These are phyloP conservation scores for Colletotrichum shisoi DNA, from an alignment of 2,329 filamentous ascomycete genomes.

Conservation along the genomic window DNA sequence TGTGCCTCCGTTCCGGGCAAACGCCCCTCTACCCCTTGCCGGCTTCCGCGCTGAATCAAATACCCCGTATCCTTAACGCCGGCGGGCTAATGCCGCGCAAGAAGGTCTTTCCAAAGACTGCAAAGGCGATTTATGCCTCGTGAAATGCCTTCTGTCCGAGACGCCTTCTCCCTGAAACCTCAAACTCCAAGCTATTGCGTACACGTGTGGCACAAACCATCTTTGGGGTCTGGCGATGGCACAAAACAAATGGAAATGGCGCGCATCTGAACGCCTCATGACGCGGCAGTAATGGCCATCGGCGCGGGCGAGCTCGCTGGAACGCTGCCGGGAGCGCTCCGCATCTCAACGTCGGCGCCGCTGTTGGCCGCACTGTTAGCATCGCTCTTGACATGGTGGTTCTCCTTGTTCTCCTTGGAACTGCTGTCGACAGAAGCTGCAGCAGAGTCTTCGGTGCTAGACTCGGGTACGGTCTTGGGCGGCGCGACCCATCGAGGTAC, in stretches of 20 bases:
- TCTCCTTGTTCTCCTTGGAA: slow-evolving; percentile 72
- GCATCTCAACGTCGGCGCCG: slow-evolving; percentile 60
- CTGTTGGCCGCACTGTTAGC: slow-evolving; percentile 52
- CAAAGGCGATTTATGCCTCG: slow-evolving; percentile 11
- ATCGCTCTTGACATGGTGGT: slow-evolving; percentile 61
- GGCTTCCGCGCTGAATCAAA: slow-evolving; percentile 29
- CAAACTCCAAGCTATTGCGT: slow-evolving; percentile 37
- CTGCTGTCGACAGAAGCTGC: slow-evolving; percentile 60
- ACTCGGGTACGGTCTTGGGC: slow-evolving; percentile 60
- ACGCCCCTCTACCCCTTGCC: slow-evolving; percentile 31
- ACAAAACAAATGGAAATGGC: slow-evolving; percentile 9
- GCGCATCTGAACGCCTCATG: slow-evolving; percentile 33
- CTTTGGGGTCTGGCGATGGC: background rate
- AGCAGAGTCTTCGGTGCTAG: slow-evolving; percentile 56
- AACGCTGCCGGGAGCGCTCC: slow-evolving; percentile 58
- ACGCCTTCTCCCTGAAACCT: slow-evolving; percentile 3
- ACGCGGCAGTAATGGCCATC: slow-evolving; percentile 57
- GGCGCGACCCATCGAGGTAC: slow-evolving; percentile 84
- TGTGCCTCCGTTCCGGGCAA: slow-evolving; percentile 25
- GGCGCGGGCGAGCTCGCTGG: slow-evolving; percentile 62
- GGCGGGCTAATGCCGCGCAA: slow-evolving; percentile 25
- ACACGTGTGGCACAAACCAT: slow-evolving; percentile 9
- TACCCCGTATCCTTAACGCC: slow-evolving; percentile 34
- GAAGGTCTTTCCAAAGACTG: slow-evolving; percentile 11
- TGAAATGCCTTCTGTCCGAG: slow-evolving; percentile 16